Evolutionary conservation across 2,329 filamentous ascomycete genomes (phyloP).

Genomic region (Capronia coronata): DNA sequence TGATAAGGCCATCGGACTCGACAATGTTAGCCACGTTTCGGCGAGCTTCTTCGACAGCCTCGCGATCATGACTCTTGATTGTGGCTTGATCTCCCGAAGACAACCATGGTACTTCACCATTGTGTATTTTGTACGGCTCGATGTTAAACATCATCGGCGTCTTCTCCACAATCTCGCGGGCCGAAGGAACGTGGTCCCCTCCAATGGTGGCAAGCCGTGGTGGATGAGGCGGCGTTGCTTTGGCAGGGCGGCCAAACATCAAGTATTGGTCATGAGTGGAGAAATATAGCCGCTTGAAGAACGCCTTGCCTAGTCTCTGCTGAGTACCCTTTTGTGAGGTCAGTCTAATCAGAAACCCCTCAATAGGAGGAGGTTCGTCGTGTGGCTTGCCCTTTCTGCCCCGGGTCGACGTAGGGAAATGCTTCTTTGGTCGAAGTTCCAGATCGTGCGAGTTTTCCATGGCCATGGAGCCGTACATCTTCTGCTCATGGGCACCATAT

Average conservation of each 20-base stretch:
- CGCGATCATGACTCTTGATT: conserved; percentile 48
- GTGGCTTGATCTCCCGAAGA: conserved; percentile 41
- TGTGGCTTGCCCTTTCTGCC: conserved; percentile 35
- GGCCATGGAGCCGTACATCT: conserved; percentile 63
- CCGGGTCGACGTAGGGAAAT: conserved; percentile 52
- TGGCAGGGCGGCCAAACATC: conserved; percentile 56
- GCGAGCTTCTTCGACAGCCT: conserved; percentile 54
- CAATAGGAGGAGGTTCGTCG: conserved; percentile 56
- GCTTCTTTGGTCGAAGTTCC: conserved; percentile 58
- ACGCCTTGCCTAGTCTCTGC: conserved; percentile 53
- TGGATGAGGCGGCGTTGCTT: conserved; percentile 53
- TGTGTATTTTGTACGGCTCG: conserved; percentile 53
- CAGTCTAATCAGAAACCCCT: conserved; percentile 60
- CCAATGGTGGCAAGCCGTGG: conserved; percentile 46
- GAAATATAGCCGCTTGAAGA: conserved; percentile 61
- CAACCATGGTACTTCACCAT: conserved; percentile 53
- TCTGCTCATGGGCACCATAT: conserved; percentile 57
- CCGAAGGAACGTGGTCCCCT: conserved; percentile 46
- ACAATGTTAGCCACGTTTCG: conserved; percentile 54
- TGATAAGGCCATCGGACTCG: conserved; percentile 58
- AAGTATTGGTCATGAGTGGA: conserved; percentile 58
- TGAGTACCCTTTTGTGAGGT: conserved; percentile 58
- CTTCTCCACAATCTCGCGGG: conserved; percentile 49
- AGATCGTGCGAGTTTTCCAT: conserved; percentile 62
- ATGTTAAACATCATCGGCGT: conserved; percentile 57